Evolutionary conservation across 2,329 filamentous ascomycete genomes (phyloP), one percentile per base, ranked within the genome.

Genomic region (Xylariomycetidae sp.): DNA sequence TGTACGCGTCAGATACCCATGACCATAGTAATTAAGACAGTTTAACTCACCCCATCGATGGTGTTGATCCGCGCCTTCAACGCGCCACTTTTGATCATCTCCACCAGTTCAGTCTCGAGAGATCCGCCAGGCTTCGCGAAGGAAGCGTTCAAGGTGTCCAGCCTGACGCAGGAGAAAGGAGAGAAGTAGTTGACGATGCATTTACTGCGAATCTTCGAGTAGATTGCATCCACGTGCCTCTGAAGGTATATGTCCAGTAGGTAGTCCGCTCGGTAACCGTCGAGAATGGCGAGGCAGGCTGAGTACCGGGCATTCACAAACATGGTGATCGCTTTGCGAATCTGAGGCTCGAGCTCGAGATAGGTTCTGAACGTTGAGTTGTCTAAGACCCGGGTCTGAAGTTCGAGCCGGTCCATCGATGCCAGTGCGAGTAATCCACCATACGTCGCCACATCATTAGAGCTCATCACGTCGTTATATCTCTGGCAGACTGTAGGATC

Each of bases 251-350:
- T 67, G 54, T 98, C 92, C 5, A 97, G 77, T n/a, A 89, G 70
- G 57, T 92, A 97, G 59, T 98, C 92, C 22, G 79, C 66, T 31
- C 80, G 80, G 59, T 92, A 90, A 5, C 79, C 74, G 51, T 92
- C 85, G 1, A 98, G 73, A 22, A 90, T 87, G 29, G 80, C 74
- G 27, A 98, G 69, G 58, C 90, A 97, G 27, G 77, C 76, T 8
- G 85, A 83, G 61, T 96, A 98, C 50, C 94, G 86, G 40, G 87
- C 88, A 47, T 85, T 88, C 49, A 90, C 87, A 64, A 96, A 98
- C 56, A 87, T 82, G 6, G 77, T 78, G 48, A 98, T 85, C 10
- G 92, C 90, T 38, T 89, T 89, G 44, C 92, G 85, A 42, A 98
- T 85, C 52, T 97, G 90, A 4, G 90, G 88, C 61, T 97, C 92